phyloP scores from a whole-genome alignment of 352 stramenopile genomes.

The Globisporangium polare region DNA sequence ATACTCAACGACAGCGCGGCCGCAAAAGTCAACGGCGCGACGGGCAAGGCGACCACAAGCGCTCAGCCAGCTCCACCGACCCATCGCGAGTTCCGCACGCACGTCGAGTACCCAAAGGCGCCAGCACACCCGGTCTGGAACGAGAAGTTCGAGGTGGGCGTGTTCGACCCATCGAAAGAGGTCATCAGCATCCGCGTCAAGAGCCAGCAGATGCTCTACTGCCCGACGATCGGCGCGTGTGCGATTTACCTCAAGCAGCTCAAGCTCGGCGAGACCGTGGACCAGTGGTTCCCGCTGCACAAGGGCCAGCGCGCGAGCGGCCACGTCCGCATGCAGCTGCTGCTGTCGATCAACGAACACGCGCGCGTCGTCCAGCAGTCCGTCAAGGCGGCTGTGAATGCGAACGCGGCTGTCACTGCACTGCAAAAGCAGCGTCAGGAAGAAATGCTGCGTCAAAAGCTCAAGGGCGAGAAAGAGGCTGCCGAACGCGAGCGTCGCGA shows the following conservation, averaged over 20 bases:
- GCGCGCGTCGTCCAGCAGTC: background rate
- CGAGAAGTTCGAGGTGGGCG: slow-evolving; percentile 65
- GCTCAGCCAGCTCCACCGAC: slow-evolving; percentile 4
- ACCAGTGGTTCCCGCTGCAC: slow-evolving; percentile 59
- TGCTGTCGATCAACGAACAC: slow-evolving; percentile 24
- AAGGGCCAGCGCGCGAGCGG: slow-evolving; percentile 38
- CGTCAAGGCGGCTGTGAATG: background rate
- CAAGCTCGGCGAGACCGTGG: slow-evolving; percentile 32
- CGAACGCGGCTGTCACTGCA: background rate
- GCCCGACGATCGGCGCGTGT: slow-evolving; percentile 52
- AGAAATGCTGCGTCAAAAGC: slow-evolving; percentile 7
- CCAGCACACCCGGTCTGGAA: slow-evolving; percentile 59
- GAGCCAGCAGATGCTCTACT: slow-evolving; percentile 63
- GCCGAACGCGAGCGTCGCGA: background rate
- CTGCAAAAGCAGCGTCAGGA: slow-evolving; percentile 16
- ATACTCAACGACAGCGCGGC: slow-evolving; percentile 4
- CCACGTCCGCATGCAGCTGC: slow-evolving; percentile 53
- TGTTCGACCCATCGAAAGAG: slow-evolving; percentile 40
- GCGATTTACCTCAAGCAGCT: slow-evolving; percentile 53
- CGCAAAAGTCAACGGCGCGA: slow-evolving; percentile 2
- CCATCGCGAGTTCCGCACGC: slow-evolving; percentile 58
- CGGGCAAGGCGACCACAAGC: slow-evolving; percentile 10
- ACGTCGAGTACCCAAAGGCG: slow-evolving; percentile 31
- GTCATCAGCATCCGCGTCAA: slow-evolving; percentile 73
- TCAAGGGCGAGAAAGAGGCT: slow-evolving; percentile 6